Percentiles rank a stretch among this genome's conserved stretches.
These are phyloP conservation scores for Tetrahymena malaccensis DNA, from an alignment of 73 alveolate genomes.

Conservation along the genomic window DNA sequence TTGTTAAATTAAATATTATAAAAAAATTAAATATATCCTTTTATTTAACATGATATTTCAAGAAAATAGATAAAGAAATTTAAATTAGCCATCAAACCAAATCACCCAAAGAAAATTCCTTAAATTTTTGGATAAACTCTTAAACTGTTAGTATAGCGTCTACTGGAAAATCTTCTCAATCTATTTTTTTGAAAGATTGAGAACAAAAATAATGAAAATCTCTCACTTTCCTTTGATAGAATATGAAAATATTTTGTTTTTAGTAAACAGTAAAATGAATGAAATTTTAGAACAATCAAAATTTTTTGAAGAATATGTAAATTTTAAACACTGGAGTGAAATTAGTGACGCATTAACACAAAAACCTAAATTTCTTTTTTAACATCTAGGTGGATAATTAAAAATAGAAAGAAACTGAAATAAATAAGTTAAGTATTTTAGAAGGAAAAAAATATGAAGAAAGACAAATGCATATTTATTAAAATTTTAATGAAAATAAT, in stretches of 20 bases:
- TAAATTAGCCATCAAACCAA: not conserved
- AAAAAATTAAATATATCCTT: not conserved
- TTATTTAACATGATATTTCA: not conserved
- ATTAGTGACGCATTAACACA: not conserved
- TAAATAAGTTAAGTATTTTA: not conserved
- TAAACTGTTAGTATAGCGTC: not conserved
- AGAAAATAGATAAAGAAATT: not conserved
- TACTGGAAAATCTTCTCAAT: not conserved
- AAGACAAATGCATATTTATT: no score
- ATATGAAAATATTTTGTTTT: not conserved
- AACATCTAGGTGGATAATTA: not conserved
- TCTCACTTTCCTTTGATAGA: not conserved
- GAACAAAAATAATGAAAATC: not conserved
- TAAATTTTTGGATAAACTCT: not conserved
- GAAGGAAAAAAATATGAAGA: not conserved
- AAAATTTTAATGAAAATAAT: not conserved
- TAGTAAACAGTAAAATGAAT: not conserved
- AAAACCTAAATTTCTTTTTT: not conserved
- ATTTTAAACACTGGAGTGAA: not conserved
- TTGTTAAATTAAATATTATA: no score
- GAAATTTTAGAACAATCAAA: not conserved
- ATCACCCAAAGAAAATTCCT: not conserved
- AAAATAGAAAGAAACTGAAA: not conserved
- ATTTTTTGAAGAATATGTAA: not conserved
- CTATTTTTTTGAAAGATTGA: not conserved